phyloP scores from a whole-genome alignment of 2,329 filamentous ascomycete genomes.

The Zymoseptoria ardabiliae region DNA sequence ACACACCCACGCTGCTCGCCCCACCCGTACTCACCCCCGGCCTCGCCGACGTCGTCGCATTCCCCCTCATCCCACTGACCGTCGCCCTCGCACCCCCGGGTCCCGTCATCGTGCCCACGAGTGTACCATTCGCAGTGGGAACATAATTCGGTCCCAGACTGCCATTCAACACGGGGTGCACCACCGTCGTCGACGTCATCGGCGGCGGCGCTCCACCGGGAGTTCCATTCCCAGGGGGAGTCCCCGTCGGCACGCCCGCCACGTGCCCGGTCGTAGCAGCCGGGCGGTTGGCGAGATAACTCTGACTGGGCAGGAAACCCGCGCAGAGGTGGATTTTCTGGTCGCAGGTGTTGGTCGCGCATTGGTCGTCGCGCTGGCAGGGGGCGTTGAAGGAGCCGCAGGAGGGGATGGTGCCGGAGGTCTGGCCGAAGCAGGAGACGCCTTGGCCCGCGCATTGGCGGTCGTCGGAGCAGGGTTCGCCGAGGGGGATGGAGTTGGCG shows the following conservation, averaged over 20 bases:
- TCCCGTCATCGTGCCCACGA: background rate
- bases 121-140: background rate
- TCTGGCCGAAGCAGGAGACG: constrained; percentile 13
- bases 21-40: background rate
- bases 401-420: background rate
- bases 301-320: constrained; percentile 1
- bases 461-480: constrained; percentile 8
- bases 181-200: background rate
- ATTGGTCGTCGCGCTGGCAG: constrained; percentile 12
- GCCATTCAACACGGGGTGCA: background rate
- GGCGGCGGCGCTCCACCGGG: no score
- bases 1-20: background rate
- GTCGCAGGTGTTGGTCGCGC: constrained; percentile 17
- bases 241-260: no score
- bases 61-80: background rate
- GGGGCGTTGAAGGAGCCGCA: constrained; percentile 17
- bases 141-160: background rate
- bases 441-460: constrained; percentile 10
- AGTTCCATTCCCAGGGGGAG: background rate
- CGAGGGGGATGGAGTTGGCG: constrained; percentile 11
- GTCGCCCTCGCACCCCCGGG: background rate
- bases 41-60: background rate
- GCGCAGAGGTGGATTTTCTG: constrained; percentile 2
- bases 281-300: background rate
- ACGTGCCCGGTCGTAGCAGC: background rate